Evolutionary conservation across 2,329 filamentous ascomycete species (phyloP).

Genomic region (Fusarium virguliforme): DNA sequence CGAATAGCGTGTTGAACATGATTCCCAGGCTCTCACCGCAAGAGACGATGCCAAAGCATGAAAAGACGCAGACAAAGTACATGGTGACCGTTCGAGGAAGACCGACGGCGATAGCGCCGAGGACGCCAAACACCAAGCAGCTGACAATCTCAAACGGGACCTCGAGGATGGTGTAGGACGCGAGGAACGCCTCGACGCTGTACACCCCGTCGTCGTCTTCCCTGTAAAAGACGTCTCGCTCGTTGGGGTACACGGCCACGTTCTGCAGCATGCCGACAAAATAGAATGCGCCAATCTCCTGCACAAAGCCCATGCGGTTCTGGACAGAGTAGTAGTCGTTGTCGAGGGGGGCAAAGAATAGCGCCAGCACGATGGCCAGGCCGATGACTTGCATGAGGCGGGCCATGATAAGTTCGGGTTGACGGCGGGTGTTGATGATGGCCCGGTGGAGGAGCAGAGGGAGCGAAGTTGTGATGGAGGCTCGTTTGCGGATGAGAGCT

Average conservation of each 20-base stretch:
- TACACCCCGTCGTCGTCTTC: slow-evolving; percentile 84
- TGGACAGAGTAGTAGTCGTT: slow-evolving; percentile 80
- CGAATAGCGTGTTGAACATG: slow-evolving; percentile 84
- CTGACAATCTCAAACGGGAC: slow-evolving; percentile 80
- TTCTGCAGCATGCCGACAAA: slow-evolving; percentile 87
- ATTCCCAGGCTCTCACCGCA: slow-evolving; percentile 85
- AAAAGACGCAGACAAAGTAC: slow-evolving; percentile 78
- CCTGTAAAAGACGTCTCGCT: slow-evolving; percentile 83
- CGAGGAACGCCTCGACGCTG: slow-evolving; percentile 78
- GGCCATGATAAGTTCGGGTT: slow-evolving; percentile 75
- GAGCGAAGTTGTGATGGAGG: slow-evolving; percentile 74
- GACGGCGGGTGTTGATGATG: slow-evolving; percentile 77
- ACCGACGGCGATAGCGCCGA: slow-evolving; percentile 76
- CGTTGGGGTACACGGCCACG: slow-evolving; percentile 80
- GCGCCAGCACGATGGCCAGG: slow-evolving; percentile 73
- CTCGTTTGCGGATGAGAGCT: slow-evolving; percentile 74
- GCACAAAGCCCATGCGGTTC: slow-evolving; percentile 80
- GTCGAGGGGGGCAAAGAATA: slow-evolving; percentile 81
- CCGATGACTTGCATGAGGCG: slow-evolving; percentile 78
- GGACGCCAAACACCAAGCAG: slow-evolving; percentile 75
- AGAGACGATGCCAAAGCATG: slow-evolving; percentile 80
- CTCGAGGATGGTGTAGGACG: slow-evolving; percentile 79
- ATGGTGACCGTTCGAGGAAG: slow-evolving; percentile 74
- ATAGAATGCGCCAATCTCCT: slow-evolving; percentile 80
- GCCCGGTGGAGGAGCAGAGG: slow-evolving; percentile 79